Conservation (phyloP, 768 basidiomycete genomes). For the Mycena floridula region DNA sequence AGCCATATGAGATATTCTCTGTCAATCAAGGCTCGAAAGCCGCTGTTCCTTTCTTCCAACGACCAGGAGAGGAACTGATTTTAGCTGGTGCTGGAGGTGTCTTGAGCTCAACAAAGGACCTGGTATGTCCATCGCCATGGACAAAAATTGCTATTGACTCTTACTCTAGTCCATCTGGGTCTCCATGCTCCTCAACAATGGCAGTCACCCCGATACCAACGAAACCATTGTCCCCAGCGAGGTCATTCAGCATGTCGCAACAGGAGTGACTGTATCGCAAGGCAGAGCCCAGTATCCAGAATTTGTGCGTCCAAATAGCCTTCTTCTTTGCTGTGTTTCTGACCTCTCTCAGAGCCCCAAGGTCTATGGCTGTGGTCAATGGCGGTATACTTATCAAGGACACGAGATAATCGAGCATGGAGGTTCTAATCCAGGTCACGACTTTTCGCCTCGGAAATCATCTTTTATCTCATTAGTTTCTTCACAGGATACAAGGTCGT, state of each 20-base stretch:
- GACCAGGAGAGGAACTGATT: slow-evolving; percentile 31
- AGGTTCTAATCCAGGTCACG: slow-evolving; percentile 34
- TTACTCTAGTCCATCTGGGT: slow-evolving; percentile 24
- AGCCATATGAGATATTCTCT: too few species aligned
- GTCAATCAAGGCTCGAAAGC: too few species aligned
- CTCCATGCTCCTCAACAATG: slow-evolving; percentile 33
- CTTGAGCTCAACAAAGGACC: slow-evolving; percentile 31
- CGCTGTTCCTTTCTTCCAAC: slow-evolving; percentile 32
- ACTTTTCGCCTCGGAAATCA: too few species aligned
- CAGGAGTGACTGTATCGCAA: slow-evolving; percentile 26
- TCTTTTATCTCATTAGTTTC: too few species aligned
- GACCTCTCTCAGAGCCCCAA: slow-evolving; percentile 23
- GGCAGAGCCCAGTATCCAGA: slow-evolving; percentile 31
- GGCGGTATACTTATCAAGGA: slow-evolving; percentile 31
- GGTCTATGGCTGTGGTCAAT: slow-evolving; percentile 35
- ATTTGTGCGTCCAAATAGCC: slow-evolving; percentile 18
- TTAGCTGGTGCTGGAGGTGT: slow-evolving; percentile 39
- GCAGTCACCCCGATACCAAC: slow-evolving; percentile 31
- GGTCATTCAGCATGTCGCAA: slow-evolving; percentile 29
- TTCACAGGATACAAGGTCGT: too few species aligned
- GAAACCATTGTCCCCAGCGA: slow-evolving; percentile 28
- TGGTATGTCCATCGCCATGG: slow-evolving; percentile 20
- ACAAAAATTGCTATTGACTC: slow-evolving; percentile 9
- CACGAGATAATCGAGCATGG: slow-evolving; percentile 39
- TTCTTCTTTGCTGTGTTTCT: neutral